Base-by-base conservation (phyloP, 805 yeast genomes). In the Ogataea siamensis region DNA sequence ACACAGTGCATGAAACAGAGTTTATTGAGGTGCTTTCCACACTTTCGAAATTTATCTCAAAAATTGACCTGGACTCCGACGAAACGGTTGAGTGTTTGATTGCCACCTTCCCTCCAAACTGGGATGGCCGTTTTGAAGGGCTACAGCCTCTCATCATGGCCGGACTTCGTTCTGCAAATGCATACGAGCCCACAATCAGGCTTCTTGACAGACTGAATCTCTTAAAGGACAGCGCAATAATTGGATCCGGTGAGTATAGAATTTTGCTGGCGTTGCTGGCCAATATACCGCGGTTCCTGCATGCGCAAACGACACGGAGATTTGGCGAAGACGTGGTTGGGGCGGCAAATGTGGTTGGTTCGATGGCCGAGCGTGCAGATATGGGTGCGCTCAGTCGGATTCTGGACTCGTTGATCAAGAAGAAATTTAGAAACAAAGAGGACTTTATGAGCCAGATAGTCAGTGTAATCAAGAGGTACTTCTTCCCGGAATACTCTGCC, bases 41-140 rank as follows among this genome's bases (percentile, higher is more conserved):
- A 4, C 64, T 91, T 51, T 76, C 86, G 19, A 88, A 87, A 51
- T 83, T 89, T 51, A 75, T 93, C 8, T 78, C 89, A 2, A 91
- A 88, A 54, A 86, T 91, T 53, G 96, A 87, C 55, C 64, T 87
- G 35, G 88, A 84, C 46, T 79, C 95, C 0, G 84, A 82, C 0
- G 95, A 85, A 39, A 86, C 95, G 0, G 91, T 88, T 2, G 78
- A 83, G 16, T 81, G 94, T 58, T 69, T 89, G 42, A 76, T 86
- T 12, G 75, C 93, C 0, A 84, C 93, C 0, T 93, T 89, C 56
- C 99, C 99, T 0, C 80, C 93, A 0, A 83, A 85, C 41, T 93
- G 98, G 99, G 96, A 89, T 55, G 96, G 97, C 1, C 74, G 80
- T 40, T 93, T 88, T 59, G 91, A 83, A 53, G 98, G 98, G 0